Evolutionary conservation across 306 rosid genomes (phyloP).

Genomic region (Dryas octopetala): DNA sequence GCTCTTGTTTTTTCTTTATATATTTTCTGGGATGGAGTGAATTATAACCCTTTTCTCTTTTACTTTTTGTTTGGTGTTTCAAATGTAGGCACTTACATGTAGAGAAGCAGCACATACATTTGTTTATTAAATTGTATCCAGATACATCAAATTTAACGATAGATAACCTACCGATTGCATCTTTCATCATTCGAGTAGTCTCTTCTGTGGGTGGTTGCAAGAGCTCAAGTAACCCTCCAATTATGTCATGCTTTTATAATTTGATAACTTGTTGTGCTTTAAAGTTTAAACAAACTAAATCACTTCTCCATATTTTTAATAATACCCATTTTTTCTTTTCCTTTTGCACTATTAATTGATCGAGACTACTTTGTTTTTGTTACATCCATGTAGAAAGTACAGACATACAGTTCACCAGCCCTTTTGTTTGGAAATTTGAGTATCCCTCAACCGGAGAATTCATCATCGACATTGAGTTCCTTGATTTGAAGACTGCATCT

Average conservation of each 20-base stretch:
- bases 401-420: conserved; percentile 75
- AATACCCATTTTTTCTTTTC: background rate
- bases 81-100: conserved; percentile 84
- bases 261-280: background rate
- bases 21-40: conserved; percentile 2
- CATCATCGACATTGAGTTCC: conserved; percentile 92
- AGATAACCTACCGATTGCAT: conserved; percentile 87
- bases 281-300: too few relatives aligned
- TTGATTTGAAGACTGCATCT: conserved; percentile 78
- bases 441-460: conserved; percentile 89
- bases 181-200: conserved; percentile 73
- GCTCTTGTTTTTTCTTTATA: background rate
- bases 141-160: conserved; percentile 80
- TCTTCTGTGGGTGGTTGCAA: conserved; percentile 78
- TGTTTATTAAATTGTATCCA: conserved; percentile 76
- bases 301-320: background rate
- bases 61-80: background rate
- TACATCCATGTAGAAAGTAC: conserved; percentile 51
- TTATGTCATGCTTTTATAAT: background rate
- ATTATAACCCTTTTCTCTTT: background rate
- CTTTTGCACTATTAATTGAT: too few relatives aligned
- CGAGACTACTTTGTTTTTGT: background rate
- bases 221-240: conserved; percentile 56
- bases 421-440: conserved; percentile 90
- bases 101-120: conserved; percentile 60